Conservation (phyloP, 164 flowering plant genomes). For the Magnolia sinica region DNA sequence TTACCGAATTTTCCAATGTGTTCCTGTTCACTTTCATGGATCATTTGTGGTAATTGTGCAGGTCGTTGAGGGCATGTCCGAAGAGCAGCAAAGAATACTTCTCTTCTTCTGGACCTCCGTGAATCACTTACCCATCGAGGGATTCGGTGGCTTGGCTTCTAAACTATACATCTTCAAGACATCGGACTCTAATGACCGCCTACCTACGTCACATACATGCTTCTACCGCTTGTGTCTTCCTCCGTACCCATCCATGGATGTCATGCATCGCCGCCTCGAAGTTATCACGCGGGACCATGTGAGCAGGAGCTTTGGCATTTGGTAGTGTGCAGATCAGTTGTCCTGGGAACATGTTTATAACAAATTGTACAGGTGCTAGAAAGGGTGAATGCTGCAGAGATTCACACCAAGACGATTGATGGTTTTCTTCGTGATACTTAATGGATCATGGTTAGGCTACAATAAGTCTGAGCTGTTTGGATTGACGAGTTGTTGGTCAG, state of each 20-base stretch:
- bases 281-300: constrained; percentile 30
- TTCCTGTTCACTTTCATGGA: too few relatives aligned
- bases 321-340: constrained; percentile 4
- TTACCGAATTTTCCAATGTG: too few relatives aligned
- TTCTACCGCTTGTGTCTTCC: constrained; percentile 33
- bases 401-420: not conserved
- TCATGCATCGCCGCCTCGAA: constrained; percentile 21
- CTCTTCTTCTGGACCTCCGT: constrained; percentile 94
- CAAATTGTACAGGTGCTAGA: not conserved
- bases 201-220: constrained; percentile 46
- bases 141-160: constrained; percentile 74
- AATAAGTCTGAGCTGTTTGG: not conserved
- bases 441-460: not conserved
- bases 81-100: constrained; percentile 57
- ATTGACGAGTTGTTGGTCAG: not conserved
- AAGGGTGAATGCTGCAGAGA: not conserved
- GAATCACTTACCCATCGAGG: constrained; percentile 73
- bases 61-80: constrained; percentile 64
- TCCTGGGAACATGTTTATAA: not conserved
- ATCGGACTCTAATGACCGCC: constrained; percentile 39
- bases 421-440: not conserved
- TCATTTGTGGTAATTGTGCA: constrained; percentile 24
- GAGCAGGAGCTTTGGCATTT: constrained; percentile 31
- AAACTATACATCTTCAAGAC: constrained; percentile 53
- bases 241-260: constrained; percentile 19